Base-by-base conservation (phyloP, 2,329 filamentous ascomycete species). In the Colletotrichum nymphaeae region DNA sequence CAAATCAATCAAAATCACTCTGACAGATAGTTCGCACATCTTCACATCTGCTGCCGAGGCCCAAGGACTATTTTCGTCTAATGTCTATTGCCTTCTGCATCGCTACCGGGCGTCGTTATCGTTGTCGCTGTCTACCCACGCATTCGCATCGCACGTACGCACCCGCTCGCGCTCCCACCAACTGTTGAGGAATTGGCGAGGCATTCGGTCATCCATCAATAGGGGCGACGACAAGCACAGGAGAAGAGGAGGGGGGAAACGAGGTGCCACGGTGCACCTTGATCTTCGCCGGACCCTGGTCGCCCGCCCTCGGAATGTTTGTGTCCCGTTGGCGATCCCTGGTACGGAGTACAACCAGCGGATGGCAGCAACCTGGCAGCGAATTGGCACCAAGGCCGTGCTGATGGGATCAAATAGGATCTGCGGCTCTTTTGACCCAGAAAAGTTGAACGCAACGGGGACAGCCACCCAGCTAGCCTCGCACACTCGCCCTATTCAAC, bases 351-450 rank as follows among this genome's bases (percentile, higher is more conserved):
- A 62, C 14, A 30, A 28, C n/a, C 59, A 37, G 56, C 63, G 26
- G 64, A 68, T 57, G 64, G 69, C 28, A 72, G 57, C 69, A 57
- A 68, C 49, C 28, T 68, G 52, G 64, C 28, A 72, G 64, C 69
- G 64, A 68, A 58, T 49, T 68, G 52, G 64, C 57, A 71, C 37
- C 59, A 22, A 57, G 65, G 59, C 67, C 70, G 58, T 69, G 66
- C 67, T 70, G 70, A 65, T 28, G 70, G 65, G 58, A 72, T 56
- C 22, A 49, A 57, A 46, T 49, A 68, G 69, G 69, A 72, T 72
- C 69, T 68, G 49, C 64, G 49, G 30, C 19, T 24, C 63, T 55
- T 56, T 22, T 60, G 49, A 19, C 35, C 42, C 30, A 53, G 26
- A 37, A 49, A 30, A 26, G 42, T 28, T 59, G 59, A 49, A 56